phyloP scores from a whole-genome alignment of 805 yeast genomes.

The Candida ovalis region DNA sequence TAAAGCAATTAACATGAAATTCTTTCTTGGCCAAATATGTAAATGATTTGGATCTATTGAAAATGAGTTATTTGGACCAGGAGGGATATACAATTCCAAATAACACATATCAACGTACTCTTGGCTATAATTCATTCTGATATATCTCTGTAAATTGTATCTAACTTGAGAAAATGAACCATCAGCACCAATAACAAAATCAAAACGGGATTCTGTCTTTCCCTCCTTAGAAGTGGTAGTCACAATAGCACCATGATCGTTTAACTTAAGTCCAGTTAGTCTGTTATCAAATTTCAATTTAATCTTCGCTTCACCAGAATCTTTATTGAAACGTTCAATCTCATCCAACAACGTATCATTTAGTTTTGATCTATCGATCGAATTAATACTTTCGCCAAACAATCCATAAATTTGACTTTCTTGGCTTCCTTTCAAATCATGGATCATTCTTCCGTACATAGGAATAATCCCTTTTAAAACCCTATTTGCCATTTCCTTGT shows the following conservation, averaged over 20 bases:
- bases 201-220: slow-evolving; percentile 31
- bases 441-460: slow-evolving; percentile 89
- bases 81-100: slow-evolving; percentile 74
- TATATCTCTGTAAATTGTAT: slow-evolving; percentile 57
- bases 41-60: slow-evolving; percentile 67
- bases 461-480: slow-evolving; percentile 67
- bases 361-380: slow-evolving; percentile 72
- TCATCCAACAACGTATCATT: slow-evolving; percentile 66
- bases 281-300: slow-evolving; percentile 53
- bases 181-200: slow-evolving; percentile 77
- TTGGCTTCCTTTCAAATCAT: slow-evolving; percentile 58
- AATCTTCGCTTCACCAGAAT: slow-evolving; percentile 30
- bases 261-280: slow-evolving; percentile 40
- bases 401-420: slow-evolving; percentile 75
- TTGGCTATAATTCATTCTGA: slow-evolving; percentile 68
- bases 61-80: slow-evolving; percentile 42
- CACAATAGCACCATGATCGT: slow-evolving; percentile 13
- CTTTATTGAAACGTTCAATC: slow-evolving; percentile 40
- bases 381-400: slow-evolving; percentile 78
- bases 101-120: slow-evolving; percentile 82
- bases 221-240: slow-evolving; percentile 5
- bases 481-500: slow-evolving; percentile 50
- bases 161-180: slow-evolving; percentile 80
- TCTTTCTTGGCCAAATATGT: slow-evolving; percentile 89
- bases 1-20: slow-evolving; percentile 85